A percentile compares a stretch with the other conserved stretches of the same genome.
phyloP scores from a whole-genome alignment of 306 rosid species.

The Hippophae gyantsensis region DNA sequence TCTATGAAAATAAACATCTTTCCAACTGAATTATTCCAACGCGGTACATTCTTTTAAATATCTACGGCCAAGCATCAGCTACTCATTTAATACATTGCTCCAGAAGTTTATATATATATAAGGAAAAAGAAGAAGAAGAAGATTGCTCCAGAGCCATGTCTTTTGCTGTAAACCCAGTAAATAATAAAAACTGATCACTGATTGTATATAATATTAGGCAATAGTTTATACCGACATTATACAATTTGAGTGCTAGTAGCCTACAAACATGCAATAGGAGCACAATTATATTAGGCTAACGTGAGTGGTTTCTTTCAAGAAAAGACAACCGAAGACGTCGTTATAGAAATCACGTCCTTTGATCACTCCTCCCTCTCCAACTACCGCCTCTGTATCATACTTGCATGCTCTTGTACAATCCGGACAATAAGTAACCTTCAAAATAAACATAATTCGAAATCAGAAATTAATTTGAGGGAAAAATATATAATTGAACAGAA shows the following conservation, averaged over 20 bases:
- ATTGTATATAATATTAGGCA: background rate
- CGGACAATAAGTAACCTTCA: conserved; percentile 94
- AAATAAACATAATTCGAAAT: background rate
- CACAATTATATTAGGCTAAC: conserved; percentile 45
- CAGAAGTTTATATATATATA: no score
- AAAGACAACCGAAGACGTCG: conserved; percentile 70
- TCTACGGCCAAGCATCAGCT: no score
- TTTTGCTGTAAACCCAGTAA: no score
- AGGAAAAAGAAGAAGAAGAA: no score
- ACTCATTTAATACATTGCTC: no score
- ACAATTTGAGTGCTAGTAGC: background rate
- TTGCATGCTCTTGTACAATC: conserved; percentile 90
- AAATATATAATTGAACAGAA: background rate
- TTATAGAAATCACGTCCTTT: conserved; percentile 58
- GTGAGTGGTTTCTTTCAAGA: conserved; percentile 60
- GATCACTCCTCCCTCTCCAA: conserved; percentile 43
- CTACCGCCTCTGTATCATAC: conserved; percentile 49
- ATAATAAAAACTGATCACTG: no score
- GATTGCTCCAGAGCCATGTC: no score
- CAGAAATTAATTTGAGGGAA: no score
- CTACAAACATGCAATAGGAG: background rate
- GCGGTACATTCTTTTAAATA: no score
- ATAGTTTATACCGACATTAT: background rate
- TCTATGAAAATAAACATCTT: no score
- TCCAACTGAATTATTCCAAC: no score